phyloP scores from a whole-genome alignment of 331 rosid species.

The Telfairia occidentalis region DNA sequence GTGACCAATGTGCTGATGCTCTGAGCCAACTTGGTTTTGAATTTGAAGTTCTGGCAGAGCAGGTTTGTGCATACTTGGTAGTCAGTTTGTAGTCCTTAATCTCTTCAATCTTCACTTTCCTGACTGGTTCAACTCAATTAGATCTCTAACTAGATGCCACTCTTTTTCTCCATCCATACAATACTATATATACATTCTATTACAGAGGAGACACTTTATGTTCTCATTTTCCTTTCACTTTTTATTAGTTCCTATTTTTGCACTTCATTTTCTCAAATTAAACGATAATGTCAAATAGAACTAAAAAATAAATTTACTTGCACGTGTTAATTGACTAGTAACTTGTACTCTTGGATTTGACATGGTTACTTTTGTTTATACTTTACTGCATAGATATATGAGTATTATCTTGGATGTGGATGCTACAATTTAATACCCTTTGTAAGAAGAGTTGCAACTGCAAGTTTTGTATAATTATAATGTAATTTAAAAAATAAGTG shows the following conservation, averaged over 20 bases:
- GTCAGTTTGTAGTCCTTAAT: background rate
- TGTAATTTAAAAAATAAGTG: background rate
- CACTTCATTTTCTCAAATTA: background rate
- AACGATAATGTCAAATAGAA: background rate
- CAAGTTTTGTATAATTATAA: background rate
- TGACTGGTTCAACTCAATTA: background rate
- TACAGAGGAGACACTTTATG: background rate
- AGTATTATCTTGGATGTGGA: background rate
- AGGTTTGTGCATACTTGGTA: slow-evolving; percentile 23
- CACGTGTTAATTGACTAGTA: background rate
- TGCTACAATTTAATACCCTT: background rate
- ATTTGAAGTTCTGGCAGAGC: slow-evolving; percentile 70
- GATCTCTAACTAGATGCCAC: background rate
- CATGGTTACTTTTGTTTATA: background rate
- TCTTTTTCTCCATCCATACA: background rate
- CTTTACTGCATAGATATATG: background rate
- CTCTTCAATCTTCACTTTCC: background rate
- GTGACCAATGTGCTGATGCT: slow-evolving; percentile 66
- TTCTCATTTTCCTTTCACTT: background rate
- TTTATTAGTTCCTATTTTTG: background rate
- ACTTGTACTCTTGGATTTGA: background rate
- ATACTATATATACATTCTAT: background rate
- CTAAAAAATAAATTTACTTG: background rate
- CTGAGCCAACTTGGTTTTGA: slow-evolving; percentile 69
- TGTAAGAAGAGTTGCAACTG: background rate